phyloP scores from a whole-genome alignment of 1,284 basidiomycete genomes.

The Pascua sp. region DNA sequence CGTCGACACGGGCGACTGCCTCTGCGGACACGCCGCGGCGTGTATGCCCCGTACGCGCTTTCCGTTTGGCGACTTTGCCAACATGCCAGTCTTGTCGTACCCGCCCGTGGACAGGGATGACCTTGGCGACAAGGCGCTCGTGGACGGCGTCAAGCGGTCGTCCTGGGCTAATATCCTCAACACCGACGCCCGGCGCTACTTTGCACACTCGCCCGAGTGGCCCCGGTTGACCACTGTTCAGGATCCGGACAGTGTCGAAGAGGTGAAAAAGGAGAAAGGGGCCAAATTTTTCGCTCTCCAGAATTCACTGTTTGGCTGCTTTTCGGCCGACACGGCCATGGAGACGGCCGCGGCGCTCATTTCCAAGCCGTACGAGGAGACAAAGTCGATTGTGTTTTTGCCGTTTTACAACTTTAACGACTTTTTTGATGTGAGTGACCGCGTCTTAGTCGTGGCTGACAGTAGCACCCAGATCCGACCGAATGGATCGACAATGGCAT shows the following conservation, averaged over 20 bases:
- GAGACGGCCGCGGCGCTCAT: constrained; percentile 25
- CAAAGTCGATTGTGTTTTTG: constrained; percentile 33
- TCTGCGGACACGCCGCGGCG: constrained; percentile 21
- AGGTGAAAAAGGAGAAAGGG: constrained; percentile 9
- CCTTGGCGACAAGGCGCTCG: constrained; percentile 6
- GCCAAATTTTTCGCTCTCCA: constrained; percentile 20
- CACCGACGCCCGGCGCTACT: constrained; percentile 26
- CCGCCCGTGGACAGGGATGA: constrained; percentile 10
- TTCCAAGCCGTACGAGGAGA: constrained; percentile 23
- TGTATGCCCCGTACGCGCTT: constrained; percentile 24
- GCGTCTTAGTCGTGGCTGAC: constrained; percentile 26
- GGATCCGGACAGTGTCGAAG: constrained; percentile 14
- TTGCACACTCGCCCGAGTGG: constrained; percentile 19
- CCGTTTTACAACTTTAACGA: constrained; percentile 2
- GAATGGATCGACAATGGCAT: no score
- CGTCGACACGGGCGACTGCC: constrained; percentile 36
- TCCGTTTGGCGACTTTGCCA: constrained; percentile 27
- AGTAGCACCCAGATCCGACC: constrained; percentile 12
- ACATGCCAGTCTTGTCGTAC: constrained; percentile 25
- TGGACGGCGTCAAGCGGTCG: constrained; percentile 19
- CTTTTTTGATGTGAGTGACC: constrained; percentile 2
- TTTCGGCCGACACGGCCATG: constrained; percentile 30
- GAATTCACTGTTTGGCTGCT: constrained; percentile 27
- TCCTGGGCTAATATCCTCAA: constrained; percentile 36
- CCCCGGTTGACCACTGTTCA: constrained; percentile 23